Evolutionary conservation across 495 filamentous ascomycete species (phyloP), one percentile per base, ranked within the genome.

Genomic region (Daldinia vernicosa): DNA sequence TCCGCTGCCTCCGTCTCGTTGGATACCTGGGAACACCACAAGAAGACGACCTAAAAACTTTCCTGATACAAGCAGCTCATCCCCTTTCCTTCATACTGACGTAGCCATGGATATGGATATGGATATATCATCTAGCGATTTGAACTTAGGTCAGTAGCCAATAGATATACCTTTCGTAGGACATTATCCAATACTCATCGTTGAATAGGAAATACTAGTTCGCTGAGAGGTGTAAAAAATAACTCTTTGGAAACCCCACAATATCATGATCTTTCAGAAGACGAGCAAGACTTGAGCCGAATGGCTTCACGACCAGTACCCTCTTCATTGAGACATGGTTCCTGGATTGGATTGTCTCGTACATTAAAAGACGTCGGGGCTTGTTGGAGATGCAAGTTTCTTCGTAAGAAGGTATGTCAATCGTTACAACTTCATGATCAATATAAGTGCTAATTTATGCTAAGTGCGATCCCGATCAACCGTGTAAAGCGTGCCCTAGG

Each of bases 361-460:
- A 73, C 69, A 4, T 39, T 75, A 12, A 75, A 75, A 33, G 66
- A 72, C 9, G 53, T 75, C 15, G 73, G 73, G 9, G 73, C 73
- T 35, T 75, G 73, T 43, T 75, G 73, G 73, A 69, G 73, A 35
- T 75, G 73, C 11, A 72, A 72, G 33, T 72, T 75, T 50, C 69
- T 75, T 30, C 73, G 73, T 27, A 75, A 75, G 52, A 73, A 69
- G 73, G 73, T 75, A 66, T 9, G 30, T 17, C 19, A 5, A 17
- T 27, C 17, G n/a, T n/a, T 64, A 43, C 39, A 1, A 52, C 15
- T 12, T 24, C 4, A 45, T n/a, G n/a, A 27, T 17, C n/a, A 17
- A 12, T 12, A 52, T 32, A 5, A 6, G 9, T 60, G 17, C 62
- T 69, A 45, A 69, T 55, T 4, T 0, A 54, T 24, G 3, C 7